phyloP scores from a whole-genome alignment of 495 filamentous ascomycete species.

The Lophiotrema nucula region DNA sequence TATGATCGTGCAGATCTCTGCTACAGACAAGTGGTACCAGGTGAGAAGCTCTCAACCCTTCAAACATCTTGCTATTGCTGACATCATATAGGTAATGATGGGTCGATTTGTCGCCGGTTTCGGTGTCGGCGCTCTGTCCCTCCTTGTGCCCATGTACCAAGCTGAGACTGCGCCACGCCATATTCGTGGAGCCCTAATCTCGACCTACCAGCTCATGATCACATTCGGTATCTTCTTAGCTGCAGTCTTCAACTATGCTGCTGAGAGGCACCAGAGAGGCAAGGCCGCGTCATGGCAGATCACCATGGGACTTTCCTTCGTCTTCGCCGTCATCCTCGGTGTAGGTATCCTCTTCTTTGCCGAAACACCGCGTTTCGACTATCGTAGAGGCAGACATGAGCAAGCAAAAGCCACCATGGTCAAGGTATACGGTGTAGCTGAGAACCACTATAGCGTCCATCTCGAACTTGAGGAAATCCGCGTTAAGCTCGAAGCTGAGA shows the following conservation, averaged over 20 bases:
- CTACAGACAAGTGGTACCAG: constrained; percentile 26
- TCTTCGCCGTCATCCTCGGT: constrained; percentile 72
- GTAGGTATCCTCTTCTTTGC: constrained; percentile 48
- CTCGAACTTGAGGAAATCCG: constrained; percentile 63
- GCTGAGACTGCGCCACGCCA: constrained; percentile 56
- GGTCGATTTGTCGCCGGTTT: constrained; percentile 79
- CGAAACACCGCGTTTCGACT: constrained; percentile 42
- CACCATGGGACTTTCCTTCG: constrained; percentile 74
- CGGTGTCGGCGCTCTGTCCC: constrained; percentile 77
- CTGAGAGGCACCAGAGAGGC: constrained; percentile 48
- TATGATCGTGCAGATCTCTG: constrained; percentile 30
- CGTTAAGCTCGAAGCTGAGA: constrained; percentile 38
- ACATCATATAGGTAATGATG: constrained; percentile 8
- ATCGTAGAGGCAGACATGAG: constrained; percentile 35
- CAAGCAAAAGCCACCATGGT: constrained; percentile 67
- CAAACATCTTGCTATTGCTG: not conserved
- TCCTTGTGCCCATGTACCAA: constrained; percentile 67
- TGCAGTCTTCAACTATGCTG: constrained; percentile 79
- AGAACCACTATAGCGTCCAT: constrained; percentile 61
- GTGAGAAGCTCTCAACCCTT: not conserved
- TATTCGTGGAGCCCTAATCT: constrained; percentile 14
- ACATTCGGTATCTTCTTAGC: constrained; percentile 82
- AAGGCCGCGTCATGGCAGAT: constrained; percentile 71
- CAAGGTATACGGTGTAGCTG: constrained; percentile 67
- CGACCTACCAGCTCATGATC: constrained; percentile 79